Evolutionary conservation across 371 early-diverging fungal species (phyloP).

Genomic region (Sporodiniella umbellata): DNA sequence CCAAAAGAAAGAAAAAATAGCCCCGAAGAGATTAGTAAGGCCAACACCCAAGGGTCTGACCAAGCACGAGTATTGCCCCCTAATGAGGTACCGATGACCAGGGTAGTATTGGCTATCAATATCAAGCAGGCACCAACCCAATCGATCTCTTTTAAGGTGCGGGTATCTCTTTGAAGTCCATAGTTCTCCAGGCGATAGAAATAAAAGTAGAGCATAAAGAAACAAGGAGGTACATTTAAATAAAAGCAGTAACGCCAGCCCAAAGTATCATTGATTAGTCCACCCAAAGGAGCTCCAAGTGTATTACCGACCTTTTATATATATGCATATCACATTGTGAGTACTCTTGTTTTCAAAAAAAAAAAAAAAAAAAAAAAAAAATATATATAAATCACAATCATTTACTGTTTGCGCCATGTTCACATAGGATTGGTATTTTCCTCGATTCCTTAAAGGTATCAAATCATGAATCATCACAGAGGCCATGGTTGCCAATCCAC

Average conservation of each 20-base stretch:
- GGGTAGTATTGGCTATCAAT: slow-evolving; percentile 44
- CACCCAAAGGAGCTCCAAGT: slow-evolving; percentile 43
- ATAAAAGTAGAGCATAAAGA: slow-evolving; percentile 36
- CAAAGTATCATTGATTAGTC: slow-evolving; percentile 49
- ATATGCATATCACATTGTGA: too few species aligned
- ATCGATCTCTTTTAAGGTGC: slow-evolving; percentile 52
- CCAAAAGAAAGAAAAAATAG: slow-evolving; percentile 47
- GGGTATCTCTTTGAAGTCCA: slow-evolving; percentile 8
- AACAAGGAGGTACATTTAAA: slow-evolving; percentile 69
- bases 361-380: too few species aligned
- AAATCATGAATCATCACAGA: slow-evolving; percentile 37
- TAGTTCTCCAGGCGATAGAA: slow-evolving; percentile 28
- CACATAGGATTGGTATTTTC: slow-evolving; percentile 39
- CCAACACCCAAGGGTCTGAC: slow-evolving; percentile 54
- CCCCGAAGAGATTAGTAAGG: slow-evolving; percentile 39
- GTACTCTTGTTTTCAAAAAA: too few species aligned
- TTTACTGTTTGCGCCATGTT: slow-evolving; percentile 40
- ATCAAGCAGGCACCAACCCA: slow-evolving; percentile 53
- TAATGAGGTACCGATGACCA: slow-evolving; percentile 58
- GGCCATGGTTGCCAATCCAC: slow-evolving; percentile 56
- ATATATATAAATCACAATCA: background rate
- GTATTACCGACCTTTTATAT: slow-evolving; percentile 33
- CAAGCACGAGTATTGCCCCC: slow-evolving; percentile 61
- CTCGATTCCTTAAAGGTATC: slow-evolving; percentile 28
- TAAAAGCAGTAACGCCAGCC: slow-evolving; percentile 74